Base-by-base conservation (phyloP, 2,329 filamentous ascomycete genomes). In the Chaetomiaceae sp. region DNA sequence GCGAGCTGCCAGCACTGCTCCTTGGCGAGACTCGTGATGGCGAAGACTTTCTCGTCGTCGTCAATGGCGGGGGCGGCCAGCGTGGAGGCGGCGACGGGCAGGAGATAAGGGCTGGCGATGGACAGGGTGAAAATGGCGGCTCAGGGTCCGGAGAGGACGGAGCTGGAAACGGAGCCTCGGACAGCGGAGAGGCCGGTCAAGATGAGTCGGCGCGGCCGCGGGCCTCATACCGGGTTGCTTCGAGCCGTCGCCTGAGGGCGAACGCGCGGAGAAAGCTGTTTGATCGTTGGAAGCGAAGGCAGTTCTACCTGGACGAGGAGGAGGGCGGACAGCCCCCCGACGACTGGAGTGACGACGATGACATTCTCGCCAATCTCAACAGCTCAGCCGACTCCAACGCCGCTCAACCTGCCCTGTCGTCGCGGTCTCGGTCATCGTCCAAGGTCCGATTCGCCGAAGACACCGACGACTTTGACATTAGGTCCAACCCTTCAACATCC, bases 301-400 rank as follows among this genome's bases (percentile, higher is more conserved):
- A 85, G 36, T 95, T 94, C 63, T 95, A 94, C 63, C 79, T 90
- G 0, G 89, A 95, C 54, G 87, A 91, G 68, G 90, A 95, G 71
- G 89, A 95, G 68, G 89, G 89, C 2, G 79, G 81, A 9, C 66
- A 69, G n/a, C 75, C 81, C 2, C 87, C 87, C 0, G 74, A 79
- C 6, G 83, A 81, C 23, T 91, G 85, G 75, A 74, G 78, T 20
- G 75, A 80, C 5, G 77, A 81, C 14, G 78, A 86, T 38, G 83
- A 85, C 59, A 69, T 84, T 11, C 68, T 81, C 1, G 69, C 65
- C 15, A 69, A 71, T 25, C 55, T 69, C 31, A 69, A 70, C 45
- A 65, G 68, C 22, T 61, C 66, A 3, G 65, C 65, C 2, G 77
- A 69, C 38, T 76, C 77, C 17, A 77, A 77, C 53, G 64, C 70